A percentile compares a stretch with the other conserved stretches of the same genome.
phyloP scores from a whole-genome alignment of 2,329 filamentous ascomycete species.

The Pleoardoris graminearum region DNA sequence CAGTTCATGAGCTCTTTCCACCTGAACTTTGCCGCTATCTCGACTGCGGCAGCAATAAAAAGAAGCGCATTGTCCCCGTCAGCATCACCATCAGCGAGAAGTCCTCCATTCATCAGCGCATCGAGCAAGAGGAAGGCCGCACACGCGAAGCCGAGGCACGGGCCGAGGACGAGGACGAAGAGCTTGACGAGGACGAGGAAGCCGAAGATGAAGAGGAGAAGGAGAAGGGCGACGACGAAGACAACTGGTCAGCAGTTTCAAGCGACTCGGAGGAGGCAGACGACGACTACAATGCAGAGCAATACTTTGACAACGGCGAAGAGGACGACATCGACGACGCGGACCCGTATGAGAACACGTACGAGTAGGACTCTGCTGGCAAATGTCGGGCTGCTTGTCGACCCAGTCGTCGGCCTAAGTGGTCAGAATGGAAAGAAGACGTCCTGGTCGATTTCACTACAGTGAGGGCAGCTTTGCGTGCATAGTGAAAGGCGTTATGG shows the following conservation, averaged over 20 bases:
- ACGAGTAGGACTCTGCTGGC: conserved; percentile 24
- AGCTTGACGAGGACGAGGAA: conserved; percentile 52
- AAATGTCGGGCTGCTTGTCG: too few relatives aligned
- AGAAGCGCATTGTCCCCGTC: conserved; percentile 40
- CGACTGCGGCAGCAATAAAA: conserved; percentile 44
- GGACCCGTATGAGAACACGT: conserved; percentile 42
- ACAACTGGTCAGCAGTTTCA: conserved; percentile 56
- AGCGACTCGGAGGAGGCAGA: conserved; percentile 67
- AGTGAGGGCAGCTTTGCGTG: neutral
- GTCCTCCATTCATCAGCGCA: conserved; percentile 45
- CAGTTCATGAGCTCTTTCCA: conserved; percentile 62
- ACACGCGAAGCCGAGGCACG: conserved; percentile 52
- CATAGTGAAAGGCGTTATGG: neutral
- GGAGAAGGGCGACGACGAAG: conserved; percentile 61
- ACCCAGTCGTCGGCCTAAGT: too few relatives aligned
- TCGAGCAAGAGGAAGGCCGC: conserved; percentile 50
- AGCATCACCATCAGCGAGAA: conserved; percentile 38
- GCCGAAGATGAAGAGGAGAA: conserved; percentile 55
- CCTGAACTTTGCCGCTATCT: conserved; percentile 60
- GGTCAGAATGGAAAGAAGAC: neutral
- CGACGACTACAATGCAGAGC: conserved; percentile 66
- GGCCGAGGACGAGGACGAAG: conserved; percentile 47
- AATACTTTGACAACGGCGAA: conserved; percentile 57
- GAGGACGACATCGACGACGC: conserved; percentile 52
- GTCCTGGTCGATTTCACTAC: neutral